Evolutionary conservation across 2,329 filamentous ascomycete species (phyloP).

Genomic region (Paecilomyces dactylethromorphus): DNA sequence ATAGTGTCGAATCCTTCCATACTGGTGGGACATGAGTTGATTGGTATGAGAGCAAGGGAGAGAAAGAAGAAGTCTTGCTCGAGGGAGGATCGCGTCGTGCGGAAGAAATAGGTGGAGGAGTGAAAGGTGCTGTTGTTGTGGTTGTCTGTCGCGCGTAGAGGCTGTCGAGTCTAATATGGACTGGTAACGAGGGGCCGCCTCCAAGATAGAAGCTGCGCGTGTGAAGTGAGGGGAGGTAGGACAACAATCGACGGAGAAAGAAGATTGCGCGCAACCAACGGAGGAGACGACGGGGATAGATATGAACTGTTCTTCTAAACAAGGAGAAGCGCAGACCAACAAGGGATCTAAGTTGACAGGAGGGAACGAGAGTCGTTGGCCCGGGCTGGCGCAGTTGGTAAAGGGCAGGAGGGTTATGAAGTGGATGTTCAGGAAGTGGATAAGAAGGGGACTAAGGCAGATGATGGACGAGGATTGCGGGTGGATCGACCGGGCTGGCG

Average conservation of each 20-base stretch:
- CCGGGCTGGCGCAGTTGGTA: not conserved
- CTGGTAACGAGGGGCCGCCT: not conserved
- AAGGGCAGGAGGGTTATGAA: not conserved
- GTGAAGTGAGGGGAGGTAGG: not conserved
- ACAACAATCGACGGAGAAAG: not conserved
- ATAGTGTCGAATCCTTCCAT: conserved; percentile 56
- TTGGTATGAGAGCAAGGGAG: not conserved
- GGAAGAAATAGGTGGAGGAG: not conserved
- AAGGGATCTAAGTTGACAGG: not conserved
- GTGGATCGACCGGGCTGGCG: not conserved
- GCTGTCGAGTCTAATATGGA: not conserved
- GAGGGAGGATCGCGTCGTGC: not conserved
- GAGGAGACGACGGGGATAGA: not conserved
- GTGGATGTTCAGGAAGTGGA: not conserved
- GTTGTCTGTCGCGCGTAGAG: not conserved
- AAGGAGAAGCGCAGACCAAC: not conserved
- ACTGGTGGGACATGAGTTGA: conserved; percentile 13
- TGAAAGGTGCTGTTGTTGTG: not conserved
- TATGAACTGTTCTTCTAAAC: not conserved
- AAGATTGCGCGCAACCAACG: not conserved
- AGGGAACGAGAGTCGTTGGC: not conserved
- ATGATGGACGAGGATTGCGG: not conserved
- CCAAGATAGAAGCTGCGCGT: not conserved
- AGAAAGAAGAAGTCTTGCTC: not conserved
- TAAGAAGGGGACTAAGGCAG: not conserved